Evolutionary conservation across 108 stramenopile genomes (phyloP), one percentile per base, ranked within the genome.

Genomic region (Nannochloropsis gaditana): DNA sequence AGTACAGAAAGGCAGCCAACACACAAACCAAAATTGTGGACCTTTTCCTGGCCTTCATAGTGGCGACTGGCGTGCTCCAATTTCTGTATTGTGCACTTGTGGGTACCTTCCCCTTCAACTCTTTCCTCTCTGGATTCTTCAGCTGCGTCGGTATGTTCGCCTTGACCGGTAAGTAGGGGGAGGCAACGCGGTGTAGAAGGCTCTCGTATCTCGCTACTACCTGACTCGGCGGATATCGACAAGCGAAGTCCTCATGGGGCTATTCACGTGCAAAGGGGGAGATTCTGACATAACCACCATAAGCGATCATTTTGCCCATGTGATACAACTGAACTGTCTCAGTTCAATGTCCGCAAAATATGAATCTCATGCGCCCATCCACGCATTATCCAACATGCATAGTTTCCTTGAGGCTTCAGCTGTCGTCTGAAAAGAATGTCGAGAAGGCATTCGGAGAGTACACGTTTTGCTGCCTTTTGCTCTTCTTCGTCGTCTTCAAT

Each of bases 401-500:
- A 73, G 59, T 73, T 15, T 73, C 59, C 15, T 73, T 73, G 6
- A 15, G 59, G 59, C 59, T 73, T 15, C 59, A 73, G 59, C 19
- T 73, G 59, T n/a, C 19, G 19, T 73, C 59, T 15, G 59, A 73
- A n/a, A 73, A 73, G 6, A n/a, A n/a, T 15, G 59, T 73, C 19
- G 59, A 73, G 59, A 73, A 73, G 59, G 59, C 59, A 4, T 73
- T 73, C 59, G 59, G 59, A n/a, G 59, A 73, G 8, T 73, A 73
- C 59, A n/a, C 59, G 59, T 73, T 73, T 73, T 73, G 59, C 59
- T 73, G 59, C 59, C 59, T 73, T n/a, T 73, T 73, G 59, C 59
- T 73, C 59, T 73, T 73, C 59, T 73, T 73, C 59, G 59, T 73
- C 59, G 59, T 73, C 59, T 73, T 73, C 59, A 73, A 73, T n/a